A percentile compares a stretch with the other conserved stretches of the same genome.
These are phyloP conservation scores for Gossypium laxum DNA, from an alignment of 441 rosid species.

Conservation along the genomic window DNA sequence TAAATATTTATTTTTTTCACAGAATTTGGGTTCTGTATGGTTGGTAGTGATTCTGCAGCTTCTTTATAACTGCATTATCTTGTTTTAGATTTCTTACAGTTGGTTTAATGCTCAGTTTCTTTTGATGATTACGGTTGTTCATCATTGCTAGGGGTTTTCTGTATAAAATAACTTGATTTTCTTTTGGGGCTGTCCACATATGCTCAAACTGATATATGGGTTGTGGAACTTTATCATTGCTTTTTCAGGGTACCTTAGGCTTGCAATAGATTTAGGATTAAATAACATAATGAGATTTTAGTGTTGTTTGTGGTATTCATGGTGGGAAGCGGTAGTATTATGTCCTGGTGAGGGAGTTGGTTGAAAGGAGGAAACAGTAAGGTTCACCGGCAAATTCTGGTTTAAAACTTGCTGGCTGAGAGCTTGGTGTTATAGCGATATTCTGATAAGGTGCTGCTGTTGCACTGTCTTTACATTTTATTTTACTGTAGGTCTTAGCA, in stretches of 20 bases:
- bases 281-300: background rate
- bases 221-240: background rate
- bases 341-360: background rate
- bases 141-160: background rate
- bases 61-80: background rate
- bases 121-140: background rate
- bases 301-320: background rate
- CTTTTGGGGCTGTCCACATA: background rate
- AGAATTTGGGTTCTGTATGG: background rate
- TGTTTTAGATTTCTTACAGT: background rate
- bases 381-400: background rate
- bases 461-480: background rate
- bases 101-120: background rate
- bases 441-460: background rate
- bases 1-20: background rate
- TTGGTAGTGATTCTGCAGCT: background rate
- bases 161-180: background rate
- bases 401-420: background rate
- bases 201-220: slow-evolving; percentile 5
- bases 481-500: background rate
- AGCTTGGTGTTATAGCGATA: background rate
- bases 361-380: background rate
- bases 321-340: background rate
- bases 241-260: background rate
- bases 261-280: background rate